phyloP scores from a whole-genome alignment of 805 yeast genomes.

The Scheffersomyces stipitis region DNA sequence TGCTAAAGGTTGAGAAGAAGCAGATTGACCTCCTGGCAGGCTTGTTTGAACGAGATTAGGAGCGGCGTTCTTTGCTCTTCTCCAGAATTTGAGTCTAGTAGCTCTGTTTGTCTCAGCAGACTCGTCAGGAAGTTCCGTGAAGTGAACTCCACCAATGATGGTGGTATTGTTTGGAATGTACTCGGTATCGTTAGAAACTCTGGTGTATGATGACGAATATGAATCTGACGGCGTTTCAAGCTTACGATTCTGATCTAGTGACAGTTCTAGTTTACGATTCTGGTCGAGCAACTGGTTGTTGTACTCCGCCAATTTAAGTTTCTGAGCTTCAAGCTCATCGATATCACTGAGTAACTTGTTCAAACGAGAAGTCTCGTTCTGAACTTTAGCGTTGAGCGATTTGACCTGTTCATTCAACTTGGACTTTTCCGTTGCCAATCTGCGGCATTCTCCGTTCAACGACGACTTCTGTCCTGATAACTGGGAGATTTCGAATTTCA shows the following conservation, averaged over 20 bases:
- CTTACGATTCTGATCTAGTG: constrained; percentile 19
- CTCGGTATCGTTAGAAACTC: constrained; percentile 1
- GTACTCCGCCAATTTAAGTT: constrained; percentile 38
- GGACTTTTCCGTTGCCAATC: constrained; percentile 27
- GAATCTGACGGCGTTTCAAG: constrained; percentile 8
- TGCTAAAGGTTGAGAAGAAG: neutral
- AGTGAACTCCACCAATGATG: constrained; percentile 12
- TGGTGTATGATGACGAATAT: neutral
- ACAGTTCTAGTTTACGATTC: constrained; percentile 14
- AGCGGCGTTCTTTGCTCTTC: constrained; percentile 35
- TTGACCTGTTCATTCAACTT: constrained; percentile 35
- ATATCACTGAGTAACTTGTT: constrained; percentile 50
- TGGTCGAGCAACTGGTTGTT: constrained; percentile 24
- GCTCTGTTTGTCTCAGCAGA: constrained; percentile 39
- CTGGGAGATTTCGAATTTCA: constrained; percentile 41
- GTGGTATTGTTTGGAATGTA: constrained; percentile 2
- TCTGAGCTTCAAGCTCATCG: constrained; percentile 47
- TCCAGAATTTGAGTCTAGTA: constrained; percentile 45
- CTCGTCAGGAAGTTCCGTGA: constrained; percentile 11
- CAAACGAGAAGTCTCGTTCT: constrained; percentile 42
- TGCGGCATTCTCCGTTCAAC: constrained; percentile 24
- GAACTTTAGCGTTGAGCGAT: constrained; percentile 41
- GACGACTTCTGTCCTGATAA: constrained; percentile 26
- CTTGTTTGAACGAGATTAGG: constrained; percentile 4
- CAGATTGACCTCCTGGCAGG: constrained; percentile 2